Base-by-base conservation (phyloP, 1,284 basidiomycete genomes). In the Sporisorium sorghi region DNA sequence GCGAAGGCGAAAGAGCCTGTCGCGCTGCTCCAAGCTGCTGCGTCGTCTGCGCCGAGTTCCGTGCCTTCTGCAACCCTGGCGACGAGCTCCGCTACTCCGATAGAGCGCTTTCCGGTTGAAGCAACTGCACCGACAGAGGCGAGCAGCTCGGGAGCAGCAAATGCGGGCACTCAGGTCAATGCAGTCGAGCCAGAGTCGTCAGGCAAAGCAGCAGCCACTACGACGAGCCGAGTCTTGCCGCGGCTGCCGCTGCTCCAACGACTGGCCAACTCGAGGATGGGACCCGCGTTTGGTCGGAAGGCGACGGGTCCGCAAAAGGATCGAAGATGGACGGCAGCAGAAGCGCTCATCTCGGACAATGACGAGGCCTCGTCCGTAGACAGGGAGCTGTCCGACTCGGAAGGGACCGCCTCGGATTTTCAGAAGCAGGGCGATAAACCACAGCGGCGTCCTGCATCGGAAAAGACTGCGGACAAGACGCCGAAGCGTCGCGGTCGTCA, bases 401-500 rank as follows among this genome's bases (percentile, higher is more conserved):
- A 61, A 12, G 53, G 54, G 11, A 19, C n/a, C 17, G 24, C 24
- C 7, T 50, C 62, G 54, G 65, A 58, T 64, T 58, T 55, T 55
- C 57, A 62, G 55, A 30, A 56, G 62, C 58, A 50, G 67, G 62
- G 37, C 48, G 52, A 42, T 42, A 43, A 33, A 23, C 37, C 67
- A 52, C 49, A 52, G 58, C 62, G 19, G 26, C 49, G 28, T 57
- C 58, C 50, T 65, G 61, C 58, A 46, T 49, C 33, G 24, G 43
- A 40, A 30, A 64, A 58, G 35, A 32, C 44, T 44, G 52, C 47
- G 21, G 48, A 52, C 26, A 64, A 52, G 32, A 17, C 53, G 37
- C 37, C 37, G 17, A 53, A 49, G 11, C 68, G 64, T 19, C 60
- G 73, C 26, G 61, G 73, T 26, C 59, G 73, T 33, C 58, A 63